phyloP scores from a whole-genome alignment of 768 basidiomycete genomes.

The Collybia nuda region DNA sequence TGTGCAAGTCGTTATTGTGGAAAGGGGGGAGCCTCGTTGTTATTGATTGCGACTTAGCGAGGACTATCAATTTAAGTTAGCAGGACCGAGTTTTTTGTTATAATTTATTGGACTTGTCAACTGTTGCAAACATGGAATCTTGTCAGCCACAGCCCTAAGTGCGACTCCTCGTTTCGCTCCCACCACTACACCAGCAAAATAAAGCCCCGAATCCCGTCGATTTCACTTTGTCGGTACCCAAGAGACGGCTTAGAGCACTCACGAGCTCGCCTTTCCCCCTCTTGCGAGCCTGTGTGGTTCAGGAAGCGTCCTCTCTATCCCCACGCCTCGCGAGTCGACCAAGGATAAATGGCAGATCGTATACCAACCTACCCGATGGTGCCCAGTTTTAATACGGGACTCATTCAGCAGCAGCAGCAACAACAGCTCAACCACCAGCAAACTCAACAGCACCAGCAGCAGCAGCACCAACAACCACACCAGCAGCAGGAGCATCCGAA shows the following conservation, averaged over 20 bases:
- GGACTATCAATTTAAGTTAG: too few relatives aligned
- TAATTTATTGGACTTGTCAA: slow-evolving; percentile 26
- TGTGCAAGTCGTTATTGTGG: too few relatives aligned
- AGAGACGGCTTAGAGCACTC: slow-evolving; percentile 9
- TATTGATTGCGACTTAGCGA: too few relatives aligned
- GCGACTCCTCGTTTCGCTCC: slow-evolving; percentile 54
- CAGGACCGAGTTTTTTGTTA: too few relatives aligned
- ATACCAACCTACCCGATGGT: slow-evolving; percentile 55
- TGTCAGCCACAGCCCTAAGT: slow-evolving; percentile 44
- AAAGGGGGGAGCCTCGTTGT: too few relatives aligned
- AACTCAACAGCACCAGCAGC: slow-evolving; percentile 35
- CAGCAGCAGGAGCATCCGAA: slow-evolving; percentile 36
- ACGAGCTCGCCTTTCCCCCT: slow-evolving; percentile 16
- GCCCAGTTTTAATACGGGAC: slow-evolving; percentile 43
- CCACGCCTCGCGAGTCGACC: slow-evolving; percentile 21
- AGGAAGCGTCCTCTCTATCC: slow-evolving; percentile 26
- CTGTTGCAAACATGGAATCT: slow-evolving; percentile 43
- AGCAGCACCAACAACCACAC: slow-evolving; percentile 43
- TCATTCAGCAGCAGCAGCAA: slow-evolving; percentile 45
- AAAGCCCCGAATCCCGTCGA: slow-evolving; percentile 23
- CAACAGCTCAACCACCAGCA: slow-evolving; percentile 34
- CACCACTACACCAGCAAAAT: slow-evolving; percentile 49
- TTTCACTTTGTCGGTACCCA: slow-evolving; percentile 21
- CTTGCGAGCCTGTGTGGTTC: slow-evolving; percentile 22
- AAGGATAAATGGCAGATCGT: slow-evolving; percentile 64